Base-by-base conservation (phyloP, 176 grass and related monocot species). In the Ananas comosus region DNA sequence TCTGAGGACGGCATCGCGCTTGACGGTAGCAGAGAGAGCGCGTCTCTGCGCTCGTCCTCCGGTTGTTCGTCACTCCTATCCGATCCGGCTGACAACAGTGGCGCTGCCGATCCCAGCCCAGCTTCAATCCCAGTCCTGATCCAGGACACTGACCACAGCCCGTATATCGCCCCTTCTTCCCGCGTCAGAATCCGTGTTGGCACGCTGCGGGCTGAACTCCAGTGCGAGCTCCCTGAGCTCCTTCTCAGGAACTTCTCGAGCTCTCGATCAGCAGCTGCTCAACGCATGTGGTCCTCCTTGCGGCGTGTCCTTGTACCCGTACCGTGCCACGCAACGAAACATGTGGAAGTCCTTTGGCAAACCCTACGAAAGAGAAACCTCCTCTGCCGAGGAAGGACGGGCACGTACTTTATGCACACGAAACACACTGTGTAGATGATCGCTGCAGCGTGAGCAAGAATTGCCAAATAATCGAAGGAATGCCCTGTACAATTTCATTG, bases 301-400 rank as follows among this genome's bases (percentile, higher is more conserved):
- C 89, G n/a, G 87, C 5, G 90, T 74, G 75, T 99, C 94, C 69
- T 99, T 99, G 65, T 99, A 99, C 28, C 94, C 94, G 75, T 99
- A 99, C 2, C 94, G 83, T 1, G 94, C 94, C 66, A 93, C 82
- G 12, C 89, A 91, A 25, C 94, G 89, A 29, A 99, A 93, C 87
- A 93, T 88, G 64, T 90, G 94, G 69, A 90, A 99, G 72, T 99
- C 89, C 74, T 88, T 2, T 85, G 89, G 42, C 82, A 86, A 57
- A 91, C 75, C 75, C 94, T 92, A 74, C 94, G 58, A 61, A 97
- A 97, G 77, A 99, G 81, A 72, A 99, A 99, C 80, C 81, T 99
- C 94, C 64, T 88, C 89, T 81, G 79, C 1, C 84, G 77, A 1
- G 94, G n/a, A n/a, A n/a, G 87, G 12, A 99, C 75, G 13, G 89